A percentile compares a stretch with the other conserved stretches of the same genome.
Conservation (phyloP, 116 monocot genomes). For the Thalassia testudinum region DNA sequence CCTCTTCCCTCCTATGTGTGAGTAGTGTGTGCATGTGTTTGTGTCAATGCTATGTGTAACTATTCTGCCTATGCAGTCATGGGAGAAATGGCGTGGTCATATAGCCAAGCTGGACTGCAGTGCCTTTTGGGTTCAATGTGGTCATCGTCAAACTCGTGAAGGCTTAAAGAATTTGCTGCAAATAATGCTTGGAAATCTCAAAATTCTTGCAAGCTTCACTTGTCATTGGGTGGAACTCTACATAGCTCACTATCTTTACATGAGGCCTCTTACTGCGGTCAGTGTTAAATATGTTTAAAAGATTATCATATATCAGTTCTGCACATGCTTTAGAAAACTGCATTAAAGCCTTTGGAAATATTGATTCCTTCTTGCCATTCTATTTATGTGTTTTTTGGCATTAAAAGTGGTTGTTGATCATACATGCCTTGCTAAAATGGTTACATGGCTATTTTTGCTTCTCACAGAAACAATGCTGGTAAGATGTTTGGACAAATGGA, state of each 20-base stretch:
- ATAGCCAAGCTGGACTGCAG: constrained; percentile 67
- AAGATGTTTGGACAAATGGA: too few relatives aligned
- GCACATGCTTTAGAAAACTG: too few relatives aligned
- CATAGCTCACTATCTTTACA: constrained; percentile 66
- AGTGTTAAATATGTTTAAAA: constrained; percentile 1
- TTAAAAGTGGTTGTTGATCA: too few relatives aligned
- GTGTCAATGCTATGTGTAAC: background rate
- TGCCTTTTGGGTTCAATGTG: constrained; percentile 93
- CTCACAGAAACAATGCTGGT: too few relatives aligned
- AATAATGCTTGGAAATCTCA: constrained; percentile 75
- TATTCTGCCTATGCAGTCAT: constrained; percentile 26
- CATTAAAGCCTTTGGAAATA: too few relatives aligned
- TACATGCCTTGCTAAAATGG: too few relatives aligned
- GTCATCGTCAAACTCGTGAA: constrained; percentile 62
- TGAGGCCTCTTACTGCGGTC: constrained; percentile 72
- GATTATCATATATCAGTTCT: too few relatives aligned
- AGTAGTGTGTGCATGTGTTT: too few relatives aligned
- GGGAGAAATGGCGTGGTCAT: constrained; percentile 88
- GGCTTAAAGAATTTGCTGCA: constrained; percentile 74
- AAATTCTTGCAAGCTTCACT: constrained; percentile 34
- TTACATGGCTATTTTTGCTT: too few relatives aligned
- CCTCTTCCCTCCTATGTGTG: background rate
- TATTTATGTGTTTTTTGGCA: too few relatives aligned
- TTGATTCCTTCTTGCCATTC: too few relatives aligned
- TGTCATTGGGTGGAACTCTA: constrained; percentile 86